A percentile compares a stretch with the other conserved stretches of the same genome.
These are phyloP conservation scores for Sutorius eximius DNA, from an alignment of 1,284 basidiomycete species.

Conservation along the genomic window DNA sequence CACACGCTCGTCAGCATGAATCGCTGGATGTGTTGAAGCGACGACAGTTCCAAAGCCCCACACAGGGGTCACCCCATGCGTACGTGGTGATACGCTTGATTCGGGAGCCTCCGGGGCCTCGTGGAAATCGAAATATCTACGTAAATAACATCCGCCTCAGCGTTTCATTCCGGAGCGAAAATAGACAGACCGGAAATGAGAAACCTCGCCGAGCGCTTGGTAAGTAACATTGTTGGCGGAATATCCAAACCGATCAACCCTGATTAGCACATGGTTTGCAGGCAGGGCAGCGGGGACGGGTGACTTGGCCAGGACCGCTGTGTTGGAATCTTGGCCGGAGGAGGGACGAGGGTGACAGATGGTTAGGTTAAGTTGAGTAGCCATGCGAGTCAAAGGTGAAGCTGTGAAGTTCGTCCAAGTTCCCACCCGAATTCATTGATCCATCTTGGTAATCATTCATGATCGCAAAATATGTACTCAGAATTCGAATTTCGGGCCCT, in stretches of 20 bases:
- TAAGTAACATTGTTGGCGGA: constrained; percentile 66
- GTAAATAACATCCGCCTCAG: background rate
- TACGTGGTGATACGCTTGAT: constrained; percentile 40
- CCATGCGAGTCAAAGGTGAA: constrained; percentile 7
- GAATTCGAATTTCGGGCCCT: too few species aligned
- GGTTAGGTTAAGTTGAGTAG: constrained; percentile 23
- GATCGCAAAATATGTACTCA: too few species aligned
- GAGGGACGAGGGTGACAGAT: constrained; percentile 36
- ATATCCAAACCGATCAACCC: constrained; percentile 63
- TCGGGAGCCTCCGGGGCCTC: constrained; percentile 38
- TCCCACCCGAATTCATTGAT: background rate
- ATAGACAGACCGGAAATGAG: constrained; percentile 53
- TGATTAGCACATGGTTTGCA: constrained; percentile 53
- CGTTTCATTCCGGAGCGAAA: background rate
- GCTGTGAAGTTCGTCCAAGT: background rate
- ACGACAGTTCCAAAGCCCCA: constrained; percentile 65
- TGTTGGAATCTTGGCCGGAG: constrained; percentile 23
- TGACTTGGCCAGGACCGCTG: constrained; percentile 25
- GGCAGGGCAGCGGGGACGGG: constrained; percentile 35
- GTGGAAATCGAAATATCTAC: constrained; percentile 67
- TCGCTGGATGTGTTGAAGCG: constrained; percentile 46
- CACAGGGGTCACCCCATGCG: constrained; percentile 62
- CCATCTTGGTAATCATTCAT: too few species aligned
- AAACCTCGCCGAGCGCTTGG: constrained; percentile 58
- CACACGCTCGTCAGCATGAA: constrained; percentile 53